A percentile compares a stretch with the other conserved stretches of the same genome.
These are phyloP conservation scores for Ocimum tenuiflorum DNA, from an alignment of 257 asterid genomes.

Conservation along the genomic window DNA sequence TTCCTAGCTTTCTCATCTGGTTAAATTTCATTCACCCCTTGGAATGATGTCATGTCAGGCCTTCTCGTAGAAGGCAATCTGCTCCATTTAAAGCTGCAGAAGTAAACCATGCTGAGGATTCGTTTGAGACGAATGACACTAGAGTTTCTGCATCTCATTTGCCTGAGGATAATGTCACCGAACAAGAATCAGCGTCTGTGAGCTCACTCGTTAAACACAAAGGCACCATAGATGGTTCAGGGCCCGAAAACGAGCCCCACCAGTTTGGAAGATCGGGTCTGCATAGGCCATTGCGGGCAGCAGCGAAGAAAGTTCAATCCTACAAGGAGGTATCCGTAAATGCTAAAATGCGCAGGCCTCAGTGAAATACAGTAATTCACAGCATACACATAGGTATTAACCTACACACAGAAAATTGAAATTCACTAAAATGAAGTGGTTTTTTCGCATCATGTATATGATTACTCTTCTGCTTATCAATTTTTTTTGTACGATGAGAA, in stretches of 20 bases:
- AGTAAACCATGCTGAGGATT: conserved; percentile 25
- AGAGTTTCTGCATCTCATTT: conserved; percentile 1
- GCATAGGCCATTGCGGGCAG: conserved; percentile 55
- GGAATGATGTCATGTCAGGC: conserved; percentile 27
- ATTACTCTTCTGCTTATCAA: neutral
- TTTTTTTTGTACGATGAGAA: neutral
- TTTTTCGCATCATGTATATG: no score
- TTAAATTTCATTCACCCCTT: neutral
- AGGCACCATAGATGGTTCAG: conserved; percentile 15
- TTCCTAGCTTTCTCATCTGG: no score
- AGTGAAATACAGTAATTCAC: conserved; percentile 9
- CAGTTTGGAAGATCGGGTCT: conserved; percentile 33
- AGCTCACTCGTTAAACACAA: conserved; percentile 13
- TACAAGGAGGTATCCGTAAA: conserved; percentile 57
- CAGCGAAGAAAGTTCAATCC: conserved; percentile 59
- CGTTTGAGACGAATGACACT: conserved; percentile 16
- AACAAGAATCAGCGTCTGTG: conserved; percentile 25
- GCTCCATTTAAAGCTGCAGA: conserved; percentile 43
- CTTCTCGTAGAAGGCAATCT: conserved; percentile 49
- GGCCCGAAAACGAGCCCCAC: conserved; percentile 19
- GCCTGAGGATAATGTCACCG: conserved; percentile 22
- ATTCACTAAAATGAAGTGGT: no score
- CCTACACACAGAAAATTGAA: neutral
- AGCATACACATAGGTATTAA: no score
- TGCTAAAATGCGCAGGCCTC: conserved; percentile 62